These are phyloP conservation scores for Fusarium papillatum DNA, from an alignment of 2,329 filamentous ascomycete species.

Conservation along the genomic window DNA sequence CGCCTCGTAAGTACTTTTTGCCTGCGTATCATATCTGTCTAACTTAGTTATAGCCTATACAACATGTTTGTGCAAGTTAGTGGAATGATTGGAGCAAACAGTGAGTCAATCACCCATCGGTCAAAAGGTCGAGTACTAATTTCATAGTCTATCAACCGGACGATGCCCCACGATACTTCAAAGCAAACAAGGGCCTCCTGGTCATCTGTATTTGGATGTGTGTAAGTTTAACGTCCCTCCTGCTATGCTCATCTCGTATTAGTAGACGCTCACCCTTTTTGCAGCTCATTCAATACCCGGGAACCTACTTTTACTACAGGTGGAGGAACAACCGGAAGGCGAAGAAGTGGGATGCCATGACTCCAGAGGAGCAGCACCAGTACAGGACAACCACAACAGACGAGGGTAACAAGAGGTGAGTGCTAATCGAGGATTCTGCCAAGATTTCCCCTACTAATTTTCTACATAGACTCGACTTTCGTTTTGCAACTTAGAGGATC, in stretches of 20 bases:
- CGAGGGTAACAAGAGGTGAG: constrained; percentile 24
- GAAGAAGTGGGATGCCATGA: constrained; percentile 54
- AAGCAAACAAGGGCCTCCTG: constrained; percentile 53
- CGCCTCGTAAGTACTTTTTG: constrained; percentile 45
- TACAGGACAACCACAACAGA: constrained; percentile 61
- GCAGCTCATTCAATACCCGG: constrained; percentile 52
- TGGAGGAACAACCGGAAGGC: constrained; percentile 54
- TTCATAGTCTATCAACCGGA: constrained; percentile 50
- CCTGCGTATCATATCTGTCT: not conserved
- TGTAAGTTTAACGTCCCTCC: constrained; percentile 44
- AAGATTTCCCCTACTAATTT: not conserved
- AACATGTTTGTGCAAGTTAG: constrained; percentile 61
- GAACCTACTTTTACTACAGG: constrained; percentile 54
- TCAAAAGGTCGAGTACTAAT: not conserved
- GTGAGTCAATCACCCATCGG: constrained; percentile 31
- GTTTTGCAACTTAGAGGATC: constrained; percentile 17
- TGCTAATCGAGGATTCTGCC: not conserved
- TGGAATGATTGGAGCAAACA: constrained; percentile 54
- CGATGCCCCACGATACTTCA: constrained; percentile 53
- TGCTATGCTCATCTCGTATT: not conserved
- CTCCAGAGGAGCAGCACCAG: constrained; percentile 53
- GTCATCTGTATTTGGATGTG: constrained; percentile 55
- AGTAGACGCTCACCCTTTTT: not conserved
- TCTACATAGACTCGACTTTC: constrained; percentile 16
- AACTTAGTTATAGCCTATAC: constrained; percentile 60